Conservation (phyloP, 2,329 filamentous ascomycete species). For the Emericellopsis atlantica region DNA sequence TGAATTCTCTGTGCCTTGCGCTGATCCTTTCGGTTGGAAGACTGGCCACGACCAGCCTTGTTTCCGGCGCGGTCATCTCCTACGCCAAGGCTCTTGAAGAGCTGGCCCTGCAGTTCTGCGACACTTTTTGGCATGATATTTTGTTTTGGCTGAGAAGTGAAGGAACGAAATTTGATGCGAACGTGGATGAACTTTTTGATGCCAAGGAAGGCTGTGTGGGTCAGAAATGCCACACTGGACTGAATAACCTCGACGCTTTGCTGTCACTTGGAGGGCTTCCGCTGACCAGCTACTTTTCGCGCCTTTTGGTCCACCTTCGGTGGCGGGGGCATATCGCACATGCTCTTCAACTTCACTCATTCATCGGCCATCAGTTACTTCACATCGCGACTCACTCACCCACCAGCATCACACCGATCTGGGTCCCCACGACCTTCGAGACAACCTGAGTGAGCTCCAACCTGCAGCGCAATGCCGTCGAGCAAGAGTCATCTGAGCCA, state of each 20-base stretch:
- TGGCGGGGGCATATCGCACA: too few relatives aligned
- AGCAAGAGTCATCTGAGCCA: slow-evolving; percentile 1
- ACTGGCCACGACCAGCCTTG: slow-evolving; percentile 7
- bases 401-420: too few relatives aligned
- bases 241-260: too few relatives aligned
- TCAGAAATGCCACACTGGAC: too few relatives aligned
- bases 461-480: not conserved
- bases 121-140: slow-evolving; percentile 6
- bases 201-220: too few relatives aligned
- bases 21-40: slow-evolving; percentile 43
- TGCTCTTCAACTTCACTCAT: too few relatives aligned
- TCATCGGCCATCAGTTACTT: too few relatives aligned
- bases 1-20: slow-evolving; percentile 52
- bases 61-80: slow-evolving; percentile 3
- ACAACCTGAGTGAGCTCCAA: not conserved
- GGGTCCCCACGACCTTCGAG: not conserved
- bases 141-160: not conserved
- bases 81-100: slow-evolving; percentile 23
- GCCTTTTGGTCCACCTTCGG: too few relatives aligned
- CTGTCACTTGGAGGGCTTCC: too few relatives aligned
- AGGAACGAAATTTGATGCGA: not conserved
- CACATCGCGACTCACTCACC: too few relatives aligned
- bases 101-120: slow-evolving; percentile 21
- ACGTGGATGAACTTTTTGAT: not conserved
- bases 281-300: too few relatives aligned